phyloP scores from a whole-genome alignment of 305 asterid genomes.

The Solanum aculeatissimum region DNA sequence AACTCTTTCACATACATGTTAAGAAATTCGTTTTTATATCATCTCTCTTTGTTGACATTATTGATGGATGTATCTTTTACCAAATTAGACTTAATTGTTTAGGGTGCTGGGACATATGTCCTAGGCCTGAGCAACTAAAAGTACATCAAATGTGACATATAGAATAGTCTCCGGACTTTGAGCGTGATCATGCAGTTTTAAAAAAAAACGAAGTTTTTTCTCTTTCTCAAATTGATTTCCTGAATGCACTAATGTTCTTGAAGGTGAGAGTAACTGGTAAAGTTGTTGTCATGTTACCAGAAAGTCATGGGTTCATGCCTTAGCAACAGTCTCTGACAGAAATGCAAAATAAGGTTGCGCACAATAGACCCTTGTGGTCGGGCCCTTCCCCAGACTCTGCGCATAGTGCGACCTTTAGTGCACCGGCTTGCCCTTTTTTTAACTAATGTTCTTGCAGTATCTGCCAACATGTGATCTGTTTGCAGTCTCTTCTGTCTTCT shows the following conservation, averaged over 20 bases:
- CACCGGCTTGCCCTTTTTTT: not conserved
- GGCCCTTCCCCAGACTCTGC: too few relatives aligned
- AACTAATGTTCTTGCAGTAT: conserved; percentile 23
- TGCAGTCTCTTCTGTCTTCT: conserved; percentile 24
- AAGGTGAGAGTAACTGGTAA: too few relatives aligned
- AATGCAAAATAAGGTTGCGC: too few relatives aligned
- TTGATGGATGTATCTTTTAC: not conserved
- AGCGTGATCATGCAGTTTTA: not conserved
- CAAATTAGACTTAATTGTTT: not conserved
- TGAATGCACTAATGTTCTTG: not conserved
- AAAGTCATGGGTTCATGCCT: too few relatives aligned
- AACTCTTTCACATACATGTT: not conserved
- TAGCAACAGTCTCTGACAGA: too few relatives aligned
- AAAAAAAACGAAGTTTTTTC: not conserved
- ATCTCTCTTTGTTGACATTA: not conserved
- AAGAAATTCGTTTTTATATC: not conserved
- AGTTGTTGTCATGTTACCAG: too few relatives aligned
- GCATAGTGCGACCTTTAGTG: too few relatives aligned
- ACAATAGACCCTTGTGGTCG: too few relatives aligned
- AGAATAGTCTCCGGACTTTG: not conserved
- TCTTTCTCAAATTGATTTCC: not conserved
- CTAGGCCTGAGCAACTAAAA: not conserved
- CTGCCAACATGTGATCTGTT: conserved; percentile 38
- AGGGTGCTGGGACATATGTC: not conserved
- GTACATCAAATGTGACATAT: not conserved